These are phyloP conservation scores for Effrenium voratum DNA, from an alignment of 73 alveolate genomes.

Conservation along the genomic window DNA sequence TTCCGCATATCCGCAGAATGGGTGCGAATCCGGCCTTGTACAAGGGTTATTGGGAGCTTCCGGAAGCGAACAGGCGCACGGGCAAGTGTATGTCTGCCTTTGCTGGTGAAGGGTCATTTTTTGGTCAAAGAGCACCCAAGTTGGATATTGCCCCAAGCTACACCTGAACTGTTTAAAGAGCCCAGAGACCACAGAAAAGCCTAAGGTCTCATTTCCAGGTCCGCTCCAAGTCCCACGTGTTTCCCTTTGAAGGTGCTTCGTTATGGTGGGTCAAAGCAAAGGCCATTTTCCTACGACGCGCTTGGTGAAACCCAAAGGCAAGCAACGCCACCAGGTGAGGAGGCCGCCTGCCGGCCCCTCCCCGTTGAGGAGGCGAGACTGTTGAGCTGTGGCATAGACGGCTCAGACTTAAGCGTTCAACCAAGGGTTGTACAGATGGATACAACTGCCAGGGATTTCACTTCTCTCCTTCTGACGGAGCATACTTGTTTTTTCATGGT, in stretches of 20 bases:
- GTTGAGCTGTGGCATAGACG: background rate
- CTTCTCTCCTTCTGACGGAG: background rate
- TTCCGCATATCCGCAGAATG: too few species aligned
- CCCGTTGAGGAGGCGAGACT: constrained; percentile 13
- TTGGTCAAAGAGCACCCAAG: too few species aligned
- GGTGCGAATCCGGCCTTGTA: background rate
- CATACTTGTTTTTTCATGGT: background rate
- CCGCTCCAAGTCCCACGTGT: background rate
- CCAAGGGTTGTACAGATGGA: background rate
- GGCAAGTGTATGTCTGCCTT: background rate
- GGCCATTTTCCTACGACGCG: too few species aligned
- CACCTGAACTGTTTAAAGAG: background rate
- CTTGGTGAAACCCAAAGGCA: background rate
- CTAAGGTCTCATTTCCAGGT: background rate
- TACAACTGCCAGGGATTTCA: background rate
- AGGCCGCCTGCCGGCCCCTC: constrained; percentile 15
- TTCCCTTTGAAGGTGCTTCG: background rate
- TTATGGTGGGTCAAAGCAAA: background rate
- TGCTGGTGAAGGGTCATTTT: background rate
- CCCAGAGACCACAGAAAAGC: background rate
- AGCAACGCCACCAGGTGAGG: constrained; percentile 7
- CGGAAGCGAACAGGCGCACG: background rate
- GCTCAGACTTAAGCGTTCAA: background rate
- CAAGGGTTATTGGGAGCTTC: background rate
- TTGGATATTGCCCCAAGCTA: background rate